These are phyloP conservation scores for Leccinum subgranulosum DNA, from an alignment of 768 basidiomycete genomes.

Conservation along the genomic window DNA sequence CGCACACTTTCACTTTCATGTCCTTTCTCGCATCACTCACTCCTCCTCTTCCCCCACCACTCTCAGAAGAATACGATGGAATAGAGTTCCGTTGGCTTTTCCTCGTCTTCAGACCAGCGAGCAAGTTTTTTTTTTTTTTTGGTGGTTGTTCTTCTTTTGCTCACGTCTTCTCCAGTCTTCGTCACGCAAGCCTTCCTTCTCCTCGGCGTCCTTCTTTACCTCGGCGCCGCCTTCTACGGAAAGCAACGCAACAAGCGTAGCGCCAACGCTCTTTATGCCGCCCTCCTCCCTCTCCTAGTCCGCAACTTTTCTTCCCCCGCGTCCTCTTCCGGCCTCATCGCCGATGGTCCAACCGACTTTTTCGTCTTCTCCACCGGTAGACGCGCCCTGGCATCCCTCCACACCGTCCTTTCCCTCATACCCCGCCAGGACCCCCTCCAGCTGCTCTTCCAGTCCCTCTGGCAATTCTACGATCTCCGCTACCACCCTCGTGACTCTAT, in stretches of 20 bases:
- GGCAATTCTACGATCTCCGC: constrained; percentile 72
- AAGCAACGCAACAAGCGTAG: constrained; percentile 53
- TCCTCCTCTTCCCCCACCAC: constrained; percentile 1
- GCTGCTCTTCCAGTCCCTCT: constrained; percentile 53
- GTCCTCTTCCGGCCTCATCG: constrained; percentile 47
- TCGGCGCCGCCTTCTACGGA: constrained; percentile 57
- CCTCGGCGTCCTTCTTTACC: constrained; percentile 50
- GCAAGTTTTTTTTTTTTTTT: constrained; percentile 34
- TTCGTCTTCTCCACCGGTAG: constrained; percentile 88
- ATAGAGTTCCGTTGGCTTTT: constrained; percentile 70
- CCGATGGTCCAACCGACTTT: constrained; percentile 76
- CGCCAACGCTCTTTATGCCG: constrained; percentile 64
- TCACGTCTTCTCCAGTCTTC: constrained; percentile 45
- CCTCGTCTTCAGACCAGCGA: constrained; percentile 77
- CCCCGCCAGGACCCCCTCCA: constrained; percentile 85
- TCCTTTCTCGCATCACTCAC: constrained; percentile 18
- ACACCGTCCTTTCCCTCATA: constrained; percentile 71
- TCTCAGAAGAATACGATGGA: constrained; percentile 64
- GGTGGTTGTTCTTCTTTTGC: not conserved
- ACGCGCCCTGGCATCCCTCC: constrained; percentile 70
- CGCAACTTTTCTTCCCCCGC: constrained; percentile 74
- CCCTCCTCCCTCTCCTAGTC: constrained; percentile 55
- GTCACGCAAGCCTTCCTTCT: constrained; percentile 61
- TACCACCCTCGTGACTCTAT: constrained; percentile 67
- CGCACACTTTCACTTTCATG: not conserved